phyloP scores from a whole-genome alignment of 179 eudicot genomes.

The Heliamphora pulchella region DNA sequence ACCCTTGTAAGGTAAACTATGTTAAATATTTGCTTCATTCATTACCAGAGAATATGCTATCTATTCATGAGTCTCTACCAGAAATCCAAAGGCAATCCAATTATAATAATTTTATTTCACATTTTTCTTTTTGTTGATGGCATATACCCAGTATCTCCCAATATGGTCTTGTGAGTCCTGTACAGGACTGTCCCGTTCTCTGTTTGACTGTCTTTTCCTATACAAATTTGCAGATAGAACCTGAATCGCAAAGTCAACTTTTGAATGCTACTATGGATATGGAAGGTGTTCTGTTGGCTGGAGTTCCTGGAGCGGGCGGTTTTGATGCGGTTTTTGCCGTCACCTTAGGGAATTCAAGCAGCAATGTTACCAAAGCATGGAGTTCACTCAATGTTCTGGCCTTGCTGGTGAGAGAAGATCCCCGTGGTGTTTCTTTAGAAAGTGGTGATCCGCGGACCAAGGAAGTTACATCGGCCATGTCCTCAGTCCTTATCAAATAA shows the following conservation, averaged over 20 bases:
- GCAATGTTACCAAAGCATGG: conserved; percentile 51
- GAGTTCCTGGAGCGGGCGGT: conserved; percentile 99
- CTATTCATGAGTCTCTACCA: too few relatives aligned
- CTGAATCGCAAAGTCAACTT: conserved; percentile 73
- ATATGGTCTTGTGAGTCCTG: too few relatives aligned
- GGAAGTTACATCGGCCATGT: conserved; percentile 39
- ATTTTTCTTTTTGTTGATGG: too few relatives aligned
- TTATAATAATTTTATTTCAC: too few relatives aligned
- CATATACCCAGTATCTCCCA: too few relatives aligned
- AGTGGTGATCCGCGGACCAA: conserved; percentile 62
- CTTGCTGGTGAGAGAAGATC: conserved; percentile 89
- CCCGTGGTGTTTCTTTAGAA: conserved; percentile 67
- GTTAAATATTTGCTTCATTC: too few relatives aligned
- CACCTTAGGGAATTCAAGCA: conserved; percentile 47
- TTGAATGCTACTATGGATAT: conserved; percentile 75
- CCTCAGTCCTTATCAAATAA: conserved; percentile 33
- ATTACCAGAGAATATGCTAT: too few relatives aligned
- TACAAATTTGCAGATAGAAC: conserved; percentile 66
- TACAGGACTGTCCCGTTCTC: not conserved
- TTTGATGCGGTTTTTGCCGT: conserved; percentile 86
- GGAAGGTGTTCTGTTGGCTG: conserved; percentile 89
- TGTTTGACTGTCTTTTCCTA: not conserved
- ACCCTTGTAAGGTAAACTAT: too few relatives aligned
- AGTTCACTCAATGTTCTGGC: conserved; percentile 76
- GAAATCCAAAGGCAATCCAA: too few relatives aligned